Evolutionary conservation across 768 basidiomycete genomes (phyloP).

Genomic region (Kwoniella heveanensis): DNA sequence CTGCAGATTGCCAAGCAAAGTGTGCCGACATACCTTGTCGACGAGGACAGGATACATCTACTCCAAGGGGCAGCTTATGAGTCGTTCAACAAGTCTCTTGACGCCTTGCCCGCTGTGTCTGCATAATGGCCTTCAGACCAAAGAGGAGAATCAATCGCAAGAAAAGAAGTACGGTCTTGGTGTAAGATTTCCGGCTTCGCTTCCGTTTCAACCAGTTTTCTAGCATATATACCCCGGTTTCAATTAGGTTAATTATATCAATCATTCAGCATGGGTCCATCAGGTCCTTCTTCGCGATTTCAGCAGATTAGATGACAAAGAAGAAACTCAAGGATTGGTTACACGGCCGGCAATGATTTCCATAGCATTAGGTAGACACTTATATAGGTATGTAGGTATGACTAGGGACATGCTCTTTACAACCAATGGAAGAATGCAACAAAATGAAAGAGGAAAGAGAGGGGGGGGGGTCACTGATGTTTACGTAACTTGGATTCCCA

Average conservation of each 20-base stretch:
- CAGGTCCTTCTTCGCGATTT: no score
- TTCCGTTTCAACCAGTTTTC: neutral
- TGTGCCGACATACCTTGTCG: constrained; percentile 36
- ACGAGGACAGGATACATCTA: constrained; percentile 48
- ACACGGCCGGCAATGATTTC: no score
- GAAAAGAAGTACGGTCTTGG: neutral
- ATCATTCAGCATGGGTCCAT: no score
- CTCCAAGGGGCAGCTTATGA: constrained; percentile 47
- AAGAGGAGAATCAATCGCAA: neutral
- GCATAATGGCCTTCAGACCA: neutral
- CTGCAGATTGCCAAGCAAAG: constrained; percentile 33
- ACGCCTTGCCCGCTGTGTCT: constrained; percentile 16
- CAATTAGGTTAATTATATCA: neutral
- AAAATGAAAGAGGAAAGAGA: neutral
- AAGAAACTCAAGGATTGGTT: no score
- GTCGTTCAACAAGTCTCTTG: constrained; percentile 33
- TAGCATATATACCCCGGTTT: no score
- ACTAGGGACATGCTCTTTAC: no score
- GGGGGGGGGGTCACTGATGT: no score
- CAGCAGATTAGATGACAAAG: neutral
- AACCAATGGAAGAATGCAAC: neutral
- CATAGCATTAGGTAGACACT: constrained; percentile 3
- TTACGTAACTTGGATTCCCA: neutral
- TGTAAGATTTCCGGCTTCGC: neutral
- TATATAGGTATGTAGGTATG: constrained; percentile 6